Percentiles rank a stretch among this genome's conserved stretches.
Conservation (phyloP, 805 yeast genomes). For the Ogataea haglerorum region DNA sequence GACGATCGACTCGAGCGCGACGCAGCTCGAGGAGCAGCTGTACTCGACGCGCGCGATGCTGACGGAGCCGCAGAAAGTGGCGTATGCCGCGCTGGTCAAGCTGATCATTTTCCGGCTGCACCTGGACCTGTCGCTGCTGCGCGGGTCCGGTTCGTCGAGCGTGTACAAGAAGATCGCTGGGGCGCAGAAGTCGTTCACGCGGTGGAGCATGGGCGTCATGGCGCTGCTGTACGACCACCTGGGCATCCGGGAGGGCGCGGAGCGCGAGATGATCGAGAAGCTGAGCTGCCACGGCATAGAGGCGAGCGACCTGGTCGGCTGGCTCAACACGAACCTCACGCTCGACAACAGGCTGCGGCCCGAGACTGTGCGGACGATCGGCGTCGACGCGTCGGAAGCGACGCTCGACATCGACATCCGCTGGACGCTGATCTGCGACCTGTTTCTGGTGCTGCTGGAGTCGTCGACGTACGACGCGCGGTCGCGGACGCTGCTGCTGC, state of each 20-base stretch:
- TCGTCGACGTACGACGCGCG: conserved; percentile 89
- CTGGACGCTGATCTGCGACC: conserved; percentile 93
- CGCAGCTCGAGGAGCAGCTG: conserved; percentile 58
- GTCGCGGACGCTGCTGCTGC: conserved; percentile 72
- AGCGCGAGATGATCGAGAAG: conserved; percentile 81
- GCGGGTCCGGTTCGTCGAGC: conserved; percentile 49
- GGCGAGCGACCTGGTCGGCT: conserved; percentile 65
- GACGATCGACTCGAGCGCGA: conserved; percentile 5
- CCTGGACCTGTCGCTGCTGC: conserved; percentile 61
- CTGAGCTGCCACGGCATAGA: conserved; percentile 81
- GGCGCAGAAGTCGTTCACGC: conserved; percentile 74
- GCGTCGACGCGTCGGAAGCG: conserved; percentile 30
- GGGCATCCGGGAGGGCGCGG: conserved; percentile 65
- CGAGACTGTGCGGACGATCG: conserved; percentile 20
- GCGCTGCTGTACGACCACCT: conserved; percentile 74
- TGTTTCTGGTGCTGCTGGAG: conserved; percentile 73
- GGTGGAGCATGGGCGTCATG: conserved; percentile 78
- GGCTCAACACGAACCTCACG: conserved; percentile 40
- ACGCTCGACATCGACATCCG: conserved; percentile 67
- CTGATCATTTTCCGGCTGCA: conserved; percentile 79
- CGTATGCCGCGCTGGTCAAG: conserved; percentile 83
- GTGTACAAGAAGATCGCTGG: conserved; percentile 57
- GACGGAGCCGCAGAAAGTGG: conserved; percentile 80
- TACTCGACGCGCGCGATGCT: conserved; percentile 78
- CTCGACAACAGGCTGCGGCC: conserved; percentile 48